Evolutionary conservation across 2,329 filamentous ascomycete genomes (phyloP), one percentile per base, ranked within the genome.

Genomic region (Fusarium sp.): DNA sequence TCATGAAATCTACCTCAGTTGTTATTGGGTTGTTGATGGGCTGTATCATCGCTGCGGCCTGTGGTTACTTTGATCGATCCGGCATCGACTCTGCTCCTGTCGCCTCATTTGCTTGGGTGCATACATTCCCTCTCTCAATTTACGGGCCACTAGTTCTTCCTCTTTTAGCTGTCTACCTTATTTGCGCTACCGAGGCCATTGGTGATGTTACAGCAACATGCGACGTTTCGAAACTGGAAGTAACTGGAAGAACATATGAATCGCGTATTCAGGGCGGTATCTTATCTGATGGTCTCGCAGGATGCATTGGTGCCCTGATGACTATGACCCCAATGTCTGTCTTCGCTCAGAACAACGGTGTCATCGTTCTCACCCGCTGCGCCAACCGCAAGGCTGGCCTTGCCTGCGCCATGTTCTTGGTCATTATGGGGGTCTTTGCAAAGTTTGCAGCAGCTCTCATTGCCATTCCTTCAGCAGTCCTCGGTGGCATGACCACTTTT

Each of bases 321-420:
- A 94, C 91, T 43, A 90, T 92, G 65, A 91, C 90, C 0, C 90
- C 91, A 27, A 91, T 93, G 85, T 88, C 86, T 2, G 89, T 88
- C 1, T 93, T 93, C 66, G 91, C 91, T 0, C 90, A 93, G 73
- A 94, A 94, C 78, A 93, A 94, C 72, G 91, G 91, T 32, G 90
- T 94, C 47, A 93, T 95, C 58, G 89, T 91, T 0, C 80, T 95
- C 39, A 95, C 91, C 0, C 84, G 90, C 14, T 94, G 91, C 72
- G 91, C 91, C 1, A 94, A 92, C 73, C 85, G 91, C 49, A 89
- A 87, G 42, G 92, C 91, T 6, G 92, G 92, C 5, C 93, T 92
- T 72, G 89, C 88, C 44, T 90, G 88, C 71, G 92, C 84, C 72
- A 81, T 90, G 69, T 93, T 93, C 79, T 82, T 95, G 10, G 76